A percentile compares a stretch with the other conserved stretches of the same genome.
Conservation (phyloP, 2,329 filamentous ascomycete species). For the Zymoseptoria ardabiliae region DNA sequence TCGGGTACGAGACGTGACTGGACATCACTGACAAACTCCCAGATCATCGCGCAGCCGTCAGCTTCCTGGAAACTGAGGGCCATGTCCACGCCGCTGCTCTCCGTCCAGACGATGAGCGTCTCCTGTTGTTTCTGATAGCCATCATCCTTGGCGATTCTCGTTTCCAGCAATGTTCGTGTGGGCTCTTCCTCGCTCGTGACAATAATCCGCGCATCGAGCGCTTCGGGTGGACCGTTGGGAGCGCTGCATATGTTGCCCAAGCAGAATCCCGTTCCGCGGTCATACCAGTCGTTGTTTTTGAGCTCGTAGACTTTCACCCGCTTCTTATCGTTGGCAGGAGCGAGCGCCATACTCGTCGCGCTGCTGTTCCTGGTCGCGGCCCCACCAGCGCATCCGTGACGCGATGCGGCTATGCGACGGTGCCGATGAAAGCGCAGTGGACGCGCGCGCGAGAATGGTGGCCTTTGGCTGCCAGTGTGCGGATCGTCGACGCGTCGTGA, state of each 20-base stretch:
- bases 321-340: constrained; percentile 44
- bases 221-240: constrained; percentile 46
- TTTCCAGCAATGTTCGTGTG: constrained; percentile 75
- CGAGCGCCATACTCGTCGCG: constrained; percentile 22
- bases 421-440: constrained; percentile 6
- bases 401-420: constrained; percentile 10
- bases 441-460: constrained; percentile 1
- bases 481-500: not conserved
- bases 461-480: not conserved
- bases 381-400: constrained; percentile 17
- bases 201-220: constrained; percentile 67
- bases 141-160: constrained; percentile 85
- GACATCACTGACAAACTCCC: constrained; percentile 86
- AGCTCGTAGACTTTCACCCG: constrained; percentile 98
- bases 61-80: constrained; percentile 96
- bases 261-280: constrained; percentile 93
- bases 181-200: constrained; percentile 93
- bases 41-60: constrained; percentile 86
- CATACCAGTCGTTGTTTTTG: constrained; percentile 98
- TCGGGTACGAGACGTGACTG: constrained; percentile 69
- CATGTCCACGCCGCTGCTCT: constrained; percentile 88
- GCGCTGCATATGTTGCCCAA: constrained; percentile 61
- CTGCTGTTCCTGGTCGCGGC: constrained; percentile 11
- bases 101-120: constrained; percentile 97
- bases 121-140: constrained; percentile 98